phyloP scores from a whole-genome alignment of 1,284 basidiomycete species.

The Singerocomus inundabilis region DNA sequence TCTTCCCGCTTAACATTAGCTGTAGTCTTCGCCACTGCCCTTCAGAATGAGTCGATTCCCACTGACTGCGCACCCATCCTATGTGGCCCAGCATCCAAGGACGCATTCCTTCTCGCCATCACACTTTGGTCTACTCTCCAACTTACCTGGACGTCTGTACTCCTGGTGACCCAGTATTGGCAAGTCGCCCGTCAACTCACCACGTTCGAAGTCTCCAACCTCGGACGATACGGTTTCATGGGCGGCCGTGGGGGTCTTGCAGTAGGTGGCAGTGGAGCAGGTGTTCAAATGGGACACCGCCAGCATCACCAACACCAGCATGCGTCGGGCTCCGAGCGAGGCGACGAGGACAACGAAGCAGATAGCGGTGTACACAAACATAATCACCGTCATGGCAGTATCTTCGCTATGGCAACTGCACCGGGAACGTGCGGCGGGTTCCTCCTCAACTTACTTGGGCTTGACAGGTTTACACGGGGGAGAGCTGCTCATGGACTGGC shows the following conservation, averaged over 20 bases:
- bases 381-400: conserved; percentile 42
- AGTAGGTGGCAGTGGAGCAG: conserved; percentile 84
- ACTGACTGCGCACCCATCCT: conserved; percentile 67
- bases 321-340: conserved; percentile 26
- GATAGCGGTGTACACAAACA: conserved; percentile 44
- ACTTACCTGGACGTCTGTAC: conserved; percentile 88
- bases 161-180: conserved; percentile 86
- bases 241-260: conserved; percentile 94
- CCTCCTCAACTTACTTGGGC: conserved; percentile 85
- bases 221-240: conserved; percentile 96
- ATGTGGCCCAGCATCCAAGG: conserved; percentile 68
- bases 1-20: conserved; percentile 2
- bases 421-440: conserved; percentile 49
- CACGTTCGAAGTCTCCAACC: conserved; percentile 92
- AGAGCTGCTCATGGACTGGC: conserved; percentile 83
- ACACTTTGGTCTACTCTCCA: conserved; percentile 87
- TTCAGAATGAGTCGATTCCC: conserved; percentile 45
- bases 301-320: conserved; percentile 48
- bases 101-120: conserved; percentile 84
- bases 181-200: conserved; percentile 95
- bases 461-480: conserved; percentile 92
- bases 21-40: conserved; percentile 50
- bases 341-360: conserved; percentile 61
- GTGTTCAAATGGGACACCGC: conserved; percentile 71
- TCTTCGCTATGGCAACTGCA: conserved; percentile 30